Evolutionary conservation across 1,284 basidiomycete species (phyloP).

Genomic region (Rhodotorula glutinis): DNA sequence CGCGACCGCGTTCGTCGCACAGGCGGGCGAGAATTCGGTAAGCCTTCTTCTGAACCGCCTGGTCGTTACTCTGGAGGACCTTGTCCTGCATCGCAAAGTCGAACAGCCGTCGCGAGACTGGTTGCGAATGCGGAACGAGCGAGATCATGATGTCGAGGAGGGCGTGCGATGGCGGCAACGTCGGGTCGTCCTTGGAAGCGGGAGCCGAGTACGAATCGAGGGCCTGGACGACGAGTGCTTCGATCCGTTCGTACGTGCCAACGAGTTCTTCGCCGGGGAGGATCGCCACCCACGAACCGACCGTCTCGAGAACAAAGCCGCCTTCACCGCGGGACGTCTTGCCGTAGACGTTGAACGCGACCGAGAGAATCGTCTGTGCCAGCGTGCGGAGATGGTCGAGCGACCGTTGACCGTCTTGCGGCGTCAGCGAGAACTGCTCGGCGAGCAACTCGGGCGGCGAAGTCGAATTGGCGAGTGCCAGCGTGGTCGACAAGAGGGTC

Average conservation of each 20-base stretch:
- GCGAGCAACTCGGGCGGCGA: slow-evolving; percentile 53
- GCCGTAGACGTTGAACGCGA: slow-evolving; percentile 95
- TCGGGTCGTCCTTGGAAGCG: slow-evolving; percentile 40
- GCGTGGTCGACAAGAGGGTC: slow-evolving; percentile 72
- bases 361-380: slow-evolving; percentile 86
- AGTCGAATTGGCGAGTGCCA: slow-evolving; percentile 51
- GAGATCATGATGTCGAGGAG: slow-evolving; percentile 87
- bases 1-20: slow-evolving; percentile 56
- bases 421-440: slow-evolving; percentile 56
- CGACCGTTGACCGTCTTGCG: slow-evolving; percentile 65
- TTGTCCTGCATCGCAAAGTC: slow-evolving; percentile 59
- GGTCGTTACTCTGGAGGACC: slow-evolving; percentile 69
- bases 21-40: slow-evolving; percentile 83
- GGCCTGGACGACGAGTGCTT: slow-evolving; percentile 70
- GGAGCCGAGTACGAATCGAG: slow-evolving; percentile 49
- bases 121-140: slow-evolving; percentile 70
- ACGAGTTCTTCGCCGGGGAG: slow-evolving; percentile 62
- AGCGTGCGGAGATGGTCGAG: slow-evolving; percentile 71
- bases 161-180: slow-evolving; percentile 59
- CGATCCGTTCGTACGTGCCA: slow-evolving; percentile 76
- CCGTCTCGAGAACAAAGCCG: slow-evolving; percentile 67
- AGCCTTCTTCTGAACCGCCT: slow-evolving; percentile 89
- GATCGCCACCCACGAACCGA: slow-evolving; percentile 70
- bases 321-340: slow-evolving; percentile 73
- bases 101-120: slow-evolving; percentile 62